Evolutionary conservation across 176 grass and related monocot genomes (phyloP), one percentile per base, ranked within the genome.

Genomic region (Aegilops bicornis): DNA sequence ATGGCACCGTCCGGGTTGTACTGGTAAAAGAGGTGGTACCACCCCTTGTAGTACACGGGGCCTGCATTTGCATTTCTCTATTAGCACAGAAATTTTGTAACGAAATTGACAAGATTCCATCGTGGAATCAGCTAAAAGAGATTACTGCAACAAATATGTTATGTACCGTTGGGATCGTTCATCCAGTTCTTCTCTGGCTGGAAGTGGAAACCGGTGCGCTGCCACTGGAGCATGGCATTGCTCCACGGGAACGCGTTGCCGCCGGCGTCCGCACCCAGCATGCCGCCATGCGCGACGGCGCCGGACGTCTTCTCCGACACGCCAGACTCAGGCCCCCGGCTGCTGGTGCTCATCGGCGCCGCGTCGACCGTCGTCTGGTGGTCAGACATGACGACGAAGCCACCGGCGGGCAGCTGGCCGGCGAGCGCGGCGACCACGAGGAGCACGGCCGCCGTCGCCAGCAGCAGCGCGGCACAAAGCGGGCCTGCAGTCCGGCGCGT

Each of bases 171-270:
- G 4, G 86, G 79, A 43, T 92, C 97, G 82, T 98, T 98, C 94
- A 98, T 98, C 97, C 97, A 98, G 76, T 98, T 98, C 88, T 89
- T 94, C 54, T 92, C 65, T 0, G 97, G 97, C 80, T 94, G 97
- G 92, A 99, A 99, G 75, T 99, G 97, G 89, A 99, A 99, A 0
- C 88, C 90, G 7, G 94, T 96, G 64, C 92, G 94, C 48, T 99
- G 97, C 94, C 94, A 99, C 8, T 92, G 88, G 73, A 99, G 94
- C 90, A 99, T 99, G 0, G 79, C 85, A 8, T 96, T 94, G 76
- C 94, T 94, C 97, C 97, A 99, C 2, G 92, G 91, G 79, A 88
- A 96, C 4, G 85, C 85, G 23, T 83, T 87, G 6, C 56, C 30
- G 2, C 30, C 64, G 33, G n/a, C 80, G 11, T 25, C 79, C 22